A percentile compares a stretch with the other conserved stretches of the same genome.
Evolutionary conservation across 2,329 filamentous ascomycete genomes (phyloP).

Genomic region (Trichoderma atroviride): DNA sequence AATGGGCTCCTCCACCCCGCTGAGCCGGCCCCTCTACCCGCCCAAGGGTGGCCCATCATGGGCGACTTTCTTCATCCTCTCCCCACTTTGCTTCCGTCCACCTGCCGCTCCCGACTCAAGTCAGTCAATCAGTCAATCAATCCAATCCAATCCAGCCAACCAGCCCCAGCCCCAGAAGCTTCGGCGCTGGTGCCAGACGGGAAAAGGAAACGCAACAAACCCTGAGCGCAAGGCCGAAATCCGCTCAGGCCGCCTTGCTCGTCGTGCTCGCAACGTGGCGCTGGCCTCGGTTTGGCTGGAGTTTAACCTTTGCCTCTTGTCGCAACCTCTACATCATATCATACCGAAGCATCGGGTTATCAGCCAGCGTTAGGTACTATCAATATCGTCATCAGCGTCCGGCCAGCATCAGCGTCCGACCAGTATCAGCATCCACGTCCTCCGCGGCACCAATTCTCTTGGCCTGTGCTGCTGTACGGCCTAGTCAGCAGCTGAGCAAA

Average conservation of each 20-base stretch:
- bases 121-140: neutral
- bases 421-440: neutral
- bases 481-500: neutral
- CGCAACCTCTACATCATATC: neutral
- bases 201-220: neutral
- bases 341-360: neutral
- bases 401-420: neutral
- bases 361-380: neutral
- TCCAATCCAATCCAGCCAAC: neutral
- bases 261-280: neutral
- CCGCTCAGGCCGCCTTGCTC: neutral
- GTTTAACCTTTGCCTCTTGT: neutral
- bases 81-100: neutral
- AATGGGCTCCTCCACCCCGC: slow-evolving; percentile 18
- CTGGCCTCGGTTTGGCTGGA: neutral
- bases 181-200: neutral
- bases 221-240: neutral
- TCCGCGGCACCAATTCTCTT: neutral
- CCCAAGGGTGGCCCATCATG: slow-evolving; percentile 1
- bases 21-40: slow-evolving; percentile 20
- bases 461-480: neutral
- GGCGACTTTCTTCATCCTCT: slow-evolving; percentile 3
- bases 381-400: neutral
- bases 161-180: neutral
- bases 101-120: neutral